phyloP scores from a whole-genome alignment of 768 basidiomycete species.

The Boletus subcaerulescens region DNA sequence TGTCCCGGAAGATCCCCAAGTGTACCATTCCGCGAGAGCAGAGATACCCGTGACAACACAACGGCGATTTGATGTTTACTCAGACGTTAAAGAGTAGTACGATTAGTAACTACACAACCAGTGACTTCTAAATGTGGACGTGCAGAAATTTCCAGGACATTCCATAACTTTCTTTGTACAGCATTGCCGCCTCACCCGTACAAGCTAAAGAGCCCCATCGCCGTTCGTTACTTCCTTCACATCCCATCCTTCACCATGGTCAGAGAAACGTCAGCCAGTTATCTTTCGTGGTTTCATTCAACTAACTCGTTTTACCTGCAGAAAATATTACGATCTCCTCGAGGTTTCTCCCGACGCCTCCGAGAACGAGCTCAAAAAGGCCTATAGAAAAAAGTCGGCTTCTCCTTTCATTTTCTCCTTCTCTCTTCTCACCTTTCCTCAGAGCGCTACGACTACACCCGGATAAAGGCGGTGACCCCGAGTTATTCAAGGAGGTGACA shows the following conservation, averaged over 20 bases:
- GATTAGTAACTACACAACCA: too few species aligned
- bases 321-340: slow-evolving; percentile 91
- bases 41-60: slow-evolving; percentile 93
- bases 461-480: slow-evolving; percentile 95
- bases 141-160: slow-evolving; percentile 31
- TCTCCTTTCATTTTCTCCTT: not conserved
- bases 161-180: slow-evolving; percentile 35
- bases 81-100: slow-evolving; percentile 51
- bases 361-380: slow-evolving; percentile 89
- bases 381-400: slow-evolving; percentile 86
- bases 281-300: not conserved
- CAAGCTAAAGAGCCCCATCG: slow-evolving; percentile 22
- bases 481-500: slow-evolving; percentile 95
- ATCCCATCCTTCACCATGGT: slow-evolving; percentile 47
- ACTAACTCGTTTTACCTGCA: slow-evolving; percentile 28
- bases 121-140: slow-evolving; percentile 20
- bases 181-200: slow-evolving; percentile 23
- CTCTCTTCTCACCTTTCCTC: slow-evolving; percentile 6
- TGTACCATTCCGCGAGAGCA: slow-evolving; percentile 62
- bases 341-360: slow-evolving; percentile 78
- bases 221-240: slow-evolving; percentile 13
- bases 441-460: slow-evolving; percentile 86
- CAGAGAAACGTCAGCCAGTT: slow-evolving; percentile 53
- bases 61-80: slow-evolving; percentile 89
- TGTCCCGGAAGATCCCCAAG: slow-evolving; percentile 54